These are phyloP conservation scores for Pseudomicrostroma phylloplanum DNA, from an alignment of 1,284 basidiomycete species.

Conservation along the genomic window DNA sequence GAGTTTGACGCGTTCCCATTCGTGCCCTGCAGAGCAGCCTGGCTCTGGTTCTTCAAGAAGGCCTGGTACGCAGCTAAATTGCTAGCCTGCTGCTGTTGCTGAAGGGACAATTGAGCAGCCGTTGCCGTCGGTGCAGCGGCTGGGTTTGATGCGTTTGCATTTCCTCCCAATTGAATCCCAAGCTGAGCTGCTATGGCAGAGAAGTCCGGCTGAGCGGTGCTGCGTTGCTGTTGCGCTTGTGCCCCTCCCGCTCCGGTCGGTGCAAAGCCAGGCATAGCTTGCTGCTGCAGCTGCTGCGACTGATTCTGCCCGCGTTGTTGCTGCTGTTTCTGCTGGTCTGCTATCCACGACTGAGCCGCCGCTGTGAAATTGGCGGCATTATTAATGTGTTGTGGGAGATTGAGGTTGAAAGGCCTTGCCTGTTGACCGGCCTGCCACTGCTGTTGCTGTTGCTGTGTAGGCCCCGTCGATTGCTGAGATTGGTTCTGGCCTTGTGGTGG, in stretches of 20 bases:
- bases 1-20: no score
- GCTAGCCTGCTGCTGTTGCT: background rate
- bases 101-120: background rate
- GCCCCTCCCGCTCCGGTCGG: background rate
- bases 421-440: slow-evolving; percentile 1
- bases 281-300: background rate
- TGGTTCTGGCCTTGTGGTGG: background rate
- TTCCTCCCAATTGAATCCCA: background rate
- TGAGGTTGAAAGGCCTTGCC: background rate
- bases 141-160: background rate
- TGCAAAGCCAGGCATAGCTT: background rate
- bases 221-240: background rate
- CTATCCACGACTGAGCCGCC: background rate
- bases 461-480: background rate
- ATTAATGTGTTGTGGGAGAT: background rate
- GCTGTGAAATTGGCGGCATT: background rate
- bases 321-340: background rate
- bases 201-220: background rate
- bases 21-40: background rate
- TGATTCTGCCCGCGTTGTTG: background rate
- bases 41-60: background rate
- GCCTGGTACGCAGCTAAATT: slow-evolving; percentile 7
- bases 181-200: slow-evolving; percentile 1
- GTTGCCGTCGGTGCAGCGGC: background rate
- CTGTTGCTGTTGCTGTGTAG: slow-evolving; percentile 5